phyloP scores from a whole-genome alignment of 805 yeast genomes.

The Torulaspora gathmanii region DNA sequence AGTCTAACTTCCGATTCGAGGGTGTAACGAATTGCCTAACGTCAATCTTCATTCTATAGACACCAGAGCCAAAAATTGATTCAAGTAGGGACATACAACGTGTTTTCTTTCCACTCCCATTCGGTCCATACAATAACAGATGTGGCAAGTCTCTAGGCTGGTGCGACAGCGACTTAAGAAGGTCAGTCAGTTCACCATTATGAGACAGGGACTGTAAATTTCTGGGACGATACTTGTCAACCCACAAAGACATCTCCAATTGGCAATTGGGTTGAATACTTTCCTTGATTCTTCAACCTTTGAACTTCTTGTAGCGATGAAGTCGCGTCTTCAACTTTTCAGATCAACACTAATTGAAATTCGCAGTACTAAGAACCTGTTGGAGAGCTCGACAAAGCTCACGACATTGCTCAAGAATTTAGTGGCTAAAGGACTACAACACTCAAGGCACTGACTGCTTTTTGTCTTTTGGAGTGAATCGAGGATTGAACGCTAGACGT shows the following conservation, averaged over 20 bases:
- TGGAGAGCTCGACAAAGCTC: neutral
- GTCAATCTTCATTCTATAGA: slow-evolving; percentile 83
- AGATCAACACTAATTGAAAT: neutral
- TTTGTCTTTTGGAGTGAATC: neutral
- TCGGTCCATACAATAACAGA: slow-evolving; percentile 86
- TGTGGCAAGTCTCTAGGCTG: slow-evolving; percentile 76
- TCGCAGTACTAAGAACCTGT: neutral
- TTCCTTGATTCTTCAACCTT: neutral
- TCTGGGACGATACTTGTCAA: slow-evolving; percentile 86
- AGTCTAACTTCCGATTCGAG: slow-evolving; percentile 73
- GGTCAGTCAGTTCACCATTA: slow-evolving; percentile 59
- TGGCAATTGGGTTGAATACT: neutral
- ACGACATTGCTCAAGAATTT: neutral
- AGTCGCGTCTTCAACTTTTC: slow-evolving; percentile 1
- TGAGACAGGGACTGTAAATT: slow-evolving; percentile 58
- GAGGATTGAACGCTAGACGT: neutral
- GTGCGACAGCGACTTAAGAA: slow-evolving; percentile 47
- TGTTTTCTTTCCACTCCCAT: slow-evolving; percentile 96
- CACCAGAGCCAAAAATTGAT: slow-evolving; percentile 77
- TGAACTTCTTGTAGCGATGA: slow-evolving; percentile 1
- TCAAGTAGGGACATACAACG: slow-evolving; percentile 74
- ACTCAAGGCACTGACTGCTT: neutral
- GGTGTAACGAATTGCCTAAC: slow-evolving; percentile 76
- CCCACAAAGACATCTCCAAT: slow-evolving; percentile 82
- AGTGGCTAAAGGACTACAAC: neutral